Base-by-base conservation (phyloP, 192 early-diverging fungal species). In the Linnemannia zychae region DNA sequence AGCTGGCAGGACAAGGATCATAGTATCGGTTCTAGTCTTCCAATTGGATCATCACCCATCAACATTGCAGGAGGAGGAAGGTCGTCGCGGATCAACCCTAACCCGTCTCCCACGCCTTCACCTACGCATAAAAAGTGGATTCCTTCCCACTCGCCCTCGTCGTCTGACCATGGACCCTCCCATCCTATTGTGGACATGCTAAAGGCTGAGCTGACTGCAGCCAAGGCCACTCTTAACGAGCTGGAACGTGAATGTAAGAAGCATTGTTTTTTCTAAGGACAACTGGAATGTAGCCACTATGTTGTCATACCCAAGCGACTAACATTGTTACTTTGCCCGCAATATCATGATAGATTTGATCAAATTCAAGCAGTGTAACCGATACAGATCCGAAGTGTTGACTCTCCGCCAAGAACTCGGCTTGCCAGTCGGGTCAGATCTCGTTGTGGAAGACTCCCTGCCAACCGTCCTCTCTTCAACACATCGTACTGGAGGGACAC, bases 201-300 rank as follows among this genome's bases (percentile, higher is more conserved):
- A n/a, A 82, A 79, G 52, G 86, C 86, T 34, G 86, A 87, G 20
- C 52, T 87, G 13, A 76, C 81, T 2, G 86, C 78, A 63, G 75
- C 82, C 40, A 81, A 78, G 60, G 79, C 82, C n/a, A 78, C 77
- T 1, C 36, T 87, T 31, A 76, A 87, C n/a, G 86, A 87, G 47
- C 86, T 87, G 31, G 86, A 87, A 68, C 81, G 86, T 12, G 86
- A 87, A 83, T 80, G 86, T 87, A 76, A 72, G 80, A 76, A 72
- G 80, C 24, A 6, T 20, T 3, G 16, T 28, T 71, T 7, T 40
- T 28, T 4, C 16, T 16, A 47, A 6, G 48, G 36, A 11, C 28
- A 31, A 33, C 31, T 7, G 11, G 2, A 0, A 73, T 6, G 46
- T 28, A n/a, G 12, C 48, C 13, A 16, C 18, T 46, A 36, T 71